Evolutionary conservation across 257 asterid species (phyloP), one percentile per base, ranked within the genome.

Genomic region (Scutellaria minor): DNA sequence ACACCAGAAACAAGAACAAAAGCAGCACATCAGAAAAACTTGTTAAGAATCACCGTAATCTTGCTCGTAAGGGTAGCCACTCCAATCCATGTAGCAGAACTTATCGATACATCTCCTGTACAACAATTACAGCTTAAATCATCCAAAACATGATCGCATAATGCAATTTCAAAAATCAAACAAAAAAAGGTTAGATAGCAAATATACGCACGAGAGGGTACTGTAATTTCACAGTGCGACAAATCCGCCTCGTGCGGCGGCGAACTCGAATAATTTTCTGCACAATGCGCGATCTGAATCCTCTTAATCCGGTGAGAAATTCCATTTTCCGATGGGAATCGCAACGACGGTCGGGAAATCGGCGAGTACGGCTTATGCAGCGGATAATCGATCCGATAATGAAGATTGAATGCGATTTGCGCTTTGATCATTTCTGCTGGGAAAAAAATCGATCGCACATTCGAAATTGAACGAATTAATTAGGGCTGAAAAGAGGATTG

Each of bases 21-120:
- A 14, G 31, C 42, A 58, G 68, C 57, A 8, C 39, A 18, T 52
- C 13, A 55, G 55, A 14, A 42, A 24, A 70, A 7, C 9, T 24
- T 37, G 14, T 31, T 22, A 62, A 78, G 8, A 48, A 80, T 78
- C 57, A 80, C 85, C 85, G 80, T 37, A 70, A 82, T 78, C 74
- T 82, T 83, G 82, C 82, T 85, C 22, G 80, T 52, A n/a, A 83
- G 68, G 31, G 81, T 70, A 65, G 87, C 83, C 76, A 82, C 70
- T 41, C 85, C 79, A 64, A 80, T 67, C 78, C 81, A 64, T 53
- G 85, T 63, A 46, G 77, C 84, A 71, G 61, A 9, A 14, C 64
- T 74, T 50, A 58, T 56, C 12, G 80, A 75, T 54, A 61, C 39
- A 64, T 56, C 71, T 20, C 76, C 84, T 76, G 67, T 20, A 46